Conservation (phyloP, 169 alveolate genomes). For the Babesia caballi region DNA sequence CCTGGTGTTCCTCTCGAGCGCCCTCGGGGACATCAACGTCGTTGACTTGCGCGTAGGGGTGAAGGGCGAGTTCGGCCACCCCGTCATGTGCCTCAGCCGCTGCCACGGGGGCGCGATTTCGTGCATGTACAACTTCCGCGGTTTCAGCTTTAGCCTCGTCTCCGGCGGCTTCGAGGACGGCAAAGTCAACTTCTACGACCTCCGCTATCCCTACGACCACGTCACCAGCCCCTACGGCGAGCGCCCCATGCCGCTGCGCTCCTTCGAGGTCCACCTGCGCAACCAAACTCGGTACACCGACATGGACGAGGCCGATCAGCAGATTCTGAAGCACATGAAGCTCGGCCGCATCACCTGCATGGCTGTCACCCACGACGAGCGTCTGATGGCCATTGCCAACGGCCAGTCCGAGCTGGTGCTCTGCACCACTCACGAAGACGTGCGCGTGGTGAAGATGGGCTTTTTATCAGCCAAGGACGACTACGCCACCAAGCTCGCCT, state of each 20-base stretch:
- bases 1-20: slow-evolving; percentile 22
- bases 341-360: slow-evolving; percentile 20
- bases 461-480: slow-evolving; percentile 28
- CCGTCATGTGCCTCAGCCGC: slow-evolving; percentile 11
- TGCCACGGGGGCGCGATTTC: slow-evolving; percentile 30
- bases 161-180: slow-evolving; percentile 52
- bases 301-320: slow-evolving; percentile 38
- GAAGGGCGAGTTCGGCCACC: slow-evolving; percentile 39
- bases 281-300: slow-evolving; percentile 28
- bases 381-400: slow-evolving; percentile 3
- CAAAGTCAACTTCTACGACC: slow-evolving; percentile 21
- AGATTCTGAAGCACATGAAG: slow-evolving; percentile 41
- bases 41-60: slow-evolving; percentile 26
- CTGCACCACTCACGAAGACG: slow-evolving; percentile 23
- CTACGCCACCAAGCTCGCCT: slow-evolving; percentile 12
- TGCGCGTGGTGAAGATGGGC: slow-evolving; percentile 26
- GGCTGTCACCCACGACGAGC: slow-evolving; percentile 36
- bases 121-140: slow-evolving; percentile 33
- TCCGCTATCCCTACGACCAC: slow-evolving; percentile 37
- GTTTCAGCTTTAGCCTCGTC: slow-evolving; percentile 16
- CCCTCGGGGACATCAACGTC: slow-evolving; percentile 24
- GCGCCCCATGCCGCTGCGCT: slow-evolving; percentile 15
- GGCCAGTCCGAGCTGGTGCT: slow-evolving; percentile 25
- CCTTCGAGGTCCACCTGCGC: slow-evolving; percentile 22
- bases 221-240: slow-evolving; percentile 12